Conservation (phyloP, 2,329 filamentous ascomycete species). For the Penicillium hesseltinei region DNA sequence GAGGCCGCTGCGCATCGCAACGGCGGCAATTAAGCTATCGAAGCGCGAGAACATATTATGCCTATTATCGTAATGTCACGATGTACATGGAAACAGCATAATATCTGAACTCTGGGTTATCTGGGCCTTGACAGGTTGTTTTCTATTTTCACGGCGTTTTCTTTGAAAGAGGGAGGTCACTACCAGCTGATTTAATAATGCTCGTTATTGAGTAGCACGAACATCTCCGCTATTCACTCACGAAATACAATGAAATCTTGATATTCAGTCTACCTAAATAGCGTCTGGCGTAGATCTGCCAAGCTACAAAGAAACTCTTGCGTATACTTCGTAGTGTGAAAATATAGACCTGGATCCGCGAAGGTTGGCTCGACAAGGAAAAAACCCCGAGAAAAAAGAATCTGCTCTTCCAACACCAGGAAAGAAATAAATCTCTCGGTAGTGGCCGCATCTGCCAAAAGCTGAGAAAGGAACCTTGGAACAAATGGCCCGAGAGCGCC, state of each 20-base stretch:
- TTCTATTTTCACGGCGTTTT: constrained; percentile 1
- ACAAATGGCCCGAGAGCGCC: neutral
- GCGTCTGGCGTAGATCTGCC: too few relatives aligned
- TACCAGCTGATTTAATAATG: neutral
- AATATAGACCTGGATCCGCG: neutral
- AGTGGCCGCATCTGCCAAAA: neutral
- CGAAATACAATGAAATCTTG: neutral
- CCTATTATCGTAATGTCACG: neutral
- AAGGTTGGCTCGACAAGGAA: too few relatives aligned
- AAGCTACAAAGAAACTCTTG: neutral
- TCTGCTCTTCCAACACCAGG: neutral
- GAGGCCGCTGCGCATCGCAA: constrained; percentile 70
- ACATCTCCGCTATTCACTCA: neutral
- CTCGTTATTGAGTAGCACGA: neutral
- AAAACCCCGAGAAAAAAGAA: neutral
- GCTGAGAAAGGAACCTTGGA: too few relatives aligned
- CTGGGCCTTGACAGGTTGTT: neutral
- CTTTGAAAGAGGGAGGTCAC: neutral
- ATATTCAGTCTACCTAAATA: neutral
- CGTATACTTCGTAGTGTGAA: too few relatives aligned
- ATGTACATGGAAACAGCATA: neutral
- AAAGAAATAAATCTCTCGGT: neutral
- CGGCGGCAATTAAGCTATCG: constrained; percentile 49
- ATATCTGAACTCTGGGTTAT: neutral
- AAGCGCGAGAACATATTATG: neutral